A percentile compares a stretch with the other conserved stretches of the same genome.
Evolutionary conservation across 2,329 filamentous ascomycete species (phyloP).

Genomic region (Xylariaceae sp.): DNA sequence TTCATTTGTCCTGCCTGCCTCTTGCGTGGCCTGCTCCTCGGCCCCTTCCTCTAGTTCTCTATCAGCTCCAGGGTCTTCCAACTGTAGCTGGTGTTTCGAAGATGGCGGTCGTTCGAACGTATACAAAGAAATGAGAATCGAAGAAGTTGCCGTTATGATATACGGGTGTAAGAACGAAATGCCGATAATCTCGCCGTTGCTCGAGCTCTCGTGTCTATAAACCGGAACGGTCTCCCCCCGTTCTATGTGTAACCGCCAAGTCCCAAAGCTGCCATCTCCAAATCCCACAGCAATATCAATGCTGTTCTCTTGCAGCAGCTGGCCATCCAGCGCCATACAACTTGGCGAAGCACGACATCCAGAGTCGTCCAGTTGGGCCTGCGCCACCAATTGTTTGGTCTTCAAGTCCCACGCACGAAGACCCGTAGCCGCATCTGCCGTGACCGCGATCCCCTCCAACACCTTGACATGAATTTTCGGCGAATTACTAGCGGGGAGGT

Average conservation of each 20-base stretch:
- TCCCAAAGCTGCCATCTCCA: slow-evolving; percentile 61
- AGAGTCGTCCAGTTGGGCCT: slow-evolving; percentile 33
- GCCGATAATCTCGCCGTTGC: slow-evolving; percentile 60
- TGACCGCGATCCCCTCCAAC: slow-evolving; percentile 70
- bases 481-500: slow-evolving; percentile 32
- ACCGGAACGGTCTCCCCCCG: slow-evolving; percentile 40
- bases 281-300: slow-evolving; percentile 66
- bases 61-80: slow-evolving; percentile 3
- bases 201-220: slow-evolving; percentile 58
- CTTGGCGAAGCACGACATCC: slow-evolving; percentile 42
- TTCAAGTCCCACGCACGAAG: slow-evolving; percentile 75
- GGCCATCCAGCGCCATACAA: slow-evolving; percentile 61
- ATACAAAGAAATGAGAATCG: slow-evolving; percentile 72
- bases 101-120: slow-evolving; percentile 44
- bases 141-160: slow-evolving; percentile 69
- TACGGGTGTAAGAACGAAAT: slow-evolving; percentile 72
- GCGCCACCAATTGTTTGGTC: slow-evolving; percentile 55
- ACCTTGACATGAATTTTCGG: slow-evolving; percentile 70
- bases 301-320: slow-evolving; percentile 36
- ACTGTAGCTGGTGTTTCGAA: not conserved
- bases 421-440: slow-evolving; percentile 63
- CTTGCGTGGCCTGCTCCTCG: slow-evolving; percentile 3
- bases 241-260: slow-evolving; percentile 57
- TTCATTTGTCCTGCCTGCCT: not conserved
- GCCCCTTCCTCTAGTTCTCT: slow-evolving; percentile 5